These are phyloP conservation scores for Malus hybrid DNA, from an alignment of 331 rosid genomes.

Conservation along the genomic window DNA sequence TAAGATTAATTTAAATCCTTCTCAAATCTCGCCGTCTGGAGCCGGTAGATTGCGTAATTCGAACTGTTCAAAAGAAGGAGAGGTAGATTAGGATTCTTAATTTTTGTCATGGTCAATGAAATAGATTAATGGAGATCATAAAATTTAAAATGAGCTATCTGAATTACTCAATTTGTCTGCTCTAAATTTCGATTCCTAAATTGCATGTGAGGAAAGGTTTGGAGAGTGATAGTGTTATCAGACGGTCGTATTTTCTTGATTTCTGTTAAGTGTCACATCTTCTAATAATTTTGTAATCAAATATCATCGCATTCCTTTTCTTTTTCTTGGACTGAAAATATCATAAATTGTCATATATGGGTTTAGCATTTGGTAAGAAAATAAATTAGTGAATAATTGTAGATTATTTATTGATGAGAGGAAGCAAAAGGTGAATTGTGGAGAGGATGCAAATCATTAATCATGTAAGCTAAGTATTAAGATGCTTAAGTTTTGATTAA, in stretches of 20 bases:
- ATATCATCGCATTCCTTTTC: background rate
- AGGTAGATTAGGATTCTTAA: too few species aligned
- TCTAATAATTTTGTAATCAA: background rate
- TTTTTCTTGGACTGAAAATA: background rate
- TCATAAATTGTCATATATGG: background rate
- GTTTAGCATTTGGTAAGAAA: background rate
- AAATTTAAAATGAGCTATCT: too few species aligned
- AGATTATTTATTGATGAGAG: background rate
- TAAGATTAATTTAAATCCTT: too few species aligned
- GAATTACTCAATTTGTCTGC: too few species aligned
- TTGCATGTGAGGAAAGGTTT: background rate
- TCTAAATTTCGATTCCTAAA: too few species aligned
- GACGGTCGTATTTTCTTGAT: background rate
- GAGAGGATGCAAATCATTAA: background rate
- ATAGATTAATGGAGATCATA: too few species aligned
- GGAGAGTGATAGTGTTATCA: background rate
- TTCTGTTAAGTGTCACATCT: background rate
- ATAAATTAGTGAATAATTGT: background rate
- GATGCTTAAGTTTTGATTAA: background rate
- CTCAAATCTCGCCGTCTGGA: too few species aligned
- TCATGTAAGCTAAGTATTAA: background rate
- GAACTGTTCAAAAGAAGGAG: too few species aligned
- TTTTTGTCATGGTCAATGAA: too few species aligned
- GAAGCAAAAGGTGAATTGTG: background rate
- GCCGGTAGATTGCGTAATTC: too few species aligned